Base-by-base conservation (phyloP, 805 yeast genomes). In the Ogataea pilisensis region DNA sequence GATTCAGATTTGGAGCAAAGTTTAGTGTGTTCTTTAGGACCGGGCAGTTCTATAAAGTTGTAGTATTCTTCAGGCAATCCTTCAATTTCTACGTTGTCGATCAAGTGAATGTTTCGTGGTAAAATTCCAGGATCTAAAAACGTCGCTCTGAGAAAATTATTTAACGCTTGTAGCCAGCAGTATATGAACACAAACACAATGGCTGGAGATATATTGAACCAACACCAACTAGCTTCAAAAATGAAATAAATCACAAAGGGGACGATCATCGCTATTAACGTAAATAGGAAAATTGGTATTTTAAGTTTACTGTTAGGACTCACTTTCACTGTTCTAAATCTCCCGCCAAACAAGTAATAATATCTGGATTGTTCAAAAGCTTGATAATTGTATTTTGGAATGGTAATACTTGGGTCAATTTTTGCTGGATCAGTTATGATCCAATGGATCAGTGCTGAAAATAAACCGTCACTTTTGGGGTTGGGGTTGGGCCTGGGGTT, bases 111-210 rank as follows among this genome's bases (percentile, higher is more conserved):
- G 58, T 83, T 82, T 44, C 80, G 63, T 1, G 95, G 90, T 9
- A 83, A 53, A 1, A 72, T 59, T 0, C 95, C 95, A 0, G 95
- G 86, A 50, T 86, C 95, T 9, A 73, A 59, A 2, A 76, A 64
- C 0, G 84, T 69, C 0, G 83, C 80, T 41, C 62, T 70, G 7
- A 80, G 41, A 44, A 78, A 77, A 38, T 78, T 72, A 3, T 58
- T 35, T 1, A 76, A n/a, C 2, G 76, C 55, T 31, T 77, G 52
- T 4, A 68, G 35, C 84, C 85, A 81, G 29, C 75, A 54, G 51
- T 85, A 85, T 16, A 73, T 60, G 48, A 81, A 80, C 3, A 80
- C 37, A 0, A 85, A 64, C 4, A 78, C 81, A 5, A 69, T 51
- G 3, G 76, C 77, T 0, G 85, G 84, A 24, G 76, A 70, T 2